Evolutionary conservation across 2,329 filamentous ascomycete species (phyloP).

Genomic region (Aspergillus neotritici): DNA sequence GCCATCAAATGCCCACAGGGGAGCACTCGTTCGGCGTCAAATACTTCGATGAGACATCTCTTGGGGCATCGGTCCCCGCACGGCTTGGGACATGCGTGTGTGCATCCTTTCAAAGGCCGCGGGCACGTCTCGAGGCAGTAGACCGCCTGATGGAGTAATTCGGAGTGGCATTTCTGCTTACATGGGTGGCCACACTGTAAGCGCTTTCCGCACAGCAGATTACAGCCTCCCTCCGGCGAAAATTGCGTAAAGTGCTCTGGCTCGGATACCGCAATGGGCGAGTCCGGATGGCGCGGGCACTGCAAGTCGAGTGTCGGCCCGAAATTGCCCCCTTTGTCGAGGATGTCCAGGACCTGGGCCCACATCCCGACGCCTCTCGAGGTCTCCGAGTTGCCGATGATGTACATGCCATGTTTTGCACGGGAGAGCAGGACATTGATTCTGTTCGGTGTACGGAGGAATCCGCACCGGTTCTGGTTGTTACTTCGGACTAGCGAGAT

Average conservation of each 20-base stretch:
- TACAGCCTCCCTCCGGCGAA: slow-evolving; percentile 60
- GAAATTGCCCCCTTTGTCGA: slow-evolving; percentile 44
- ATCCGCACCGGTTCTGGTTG: slow-evolving; percentile 52
- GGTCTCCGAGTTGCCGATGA: slow-evolving; percentile 62
- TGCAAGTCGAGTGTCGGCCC: slow-evolving; percentile 49
- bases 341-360: slow-evolving; percentile 51
- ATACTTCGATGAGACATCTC: slow-evolving; percentile 1
- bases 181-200: slow-evolving; percentile 45
- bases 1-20: slow-evolving; percentile 27
- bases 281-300: slow-evolving; percentile 57
- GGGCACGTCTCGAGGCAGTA: slow-evolving; percentile 39
- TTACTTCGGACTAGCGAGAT: slow-evolving; percentile 70
- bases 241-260: slow-evolving; percentile 54
- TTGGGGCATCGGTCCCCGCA: slow-evolving; percentile 41
- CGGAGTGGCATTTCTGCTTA: slow-evolving; percentile 41
- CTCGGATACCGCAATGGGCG: slow-evolving; percentile 44
- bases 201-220: slow-evolving; percentile 42
- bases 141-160: slow-evolving; percentile 38
- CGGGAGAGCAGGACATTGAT: slow-evolving; percentile 65
- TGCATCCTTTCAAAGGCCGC: slow-evolving; percentile 32
- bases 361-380: slow-evolving; percentile 58
- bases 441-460: slow-evolving; percentile 60
- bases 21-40: slow-evolving; percentile 6
- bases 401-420: slow-evolving; percentile 63
- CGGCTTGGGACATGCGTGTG: slow-evolving; percentile 36